Evolutionary conservation across 305 asterid species (phyloP).

Genomic region (Plantago coronopus): DNA sequence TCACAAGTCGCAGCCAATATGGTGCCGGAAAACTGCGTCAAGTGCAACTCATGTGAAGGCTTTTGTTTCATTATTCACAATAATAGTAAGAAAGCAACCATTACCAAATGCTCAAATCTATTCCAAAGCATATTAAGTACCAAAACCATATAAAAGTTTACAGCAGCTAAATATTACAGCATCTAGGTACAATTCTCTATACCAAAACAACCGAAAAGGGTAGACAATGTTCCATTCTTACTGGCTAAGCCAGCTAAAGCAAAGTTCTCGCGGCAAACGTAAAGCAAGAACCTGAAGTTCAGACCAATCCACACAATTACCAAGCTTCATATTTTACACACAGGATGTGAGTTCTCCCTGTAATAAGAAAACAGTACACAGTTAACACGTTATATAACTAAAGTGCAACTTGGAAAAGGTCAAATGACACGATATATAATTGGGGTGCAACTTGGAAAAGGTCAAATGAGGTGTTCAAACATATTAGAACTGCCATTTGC

Average conservation of each 20-base stretch:
- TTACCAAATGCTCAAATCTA: conserved; percentile 10
- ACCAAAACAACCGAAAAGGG: not conserved
- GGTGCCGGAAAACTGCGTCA: too few relatives aligned
- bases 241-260: not conserved
- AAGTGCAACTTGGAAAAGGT: too few relatives aligned
- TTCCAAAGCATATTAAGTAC: conserved; percentile 9
- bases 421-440: too few relatives aligned
- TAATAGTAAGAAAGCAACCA: not conserved
- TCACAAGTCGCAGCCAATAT: too few relatives aligned
- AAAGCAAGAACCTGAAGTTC: conserved; percentile 20
- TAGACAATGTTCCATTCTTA: conserved; percentile 1
- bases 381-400: too few relatives aligned
- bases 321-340: conserved; percentile 10
- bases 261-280: conserved; percentile 15
- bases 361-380: too few relatives aligned
- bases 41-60: too few relatives aligned
- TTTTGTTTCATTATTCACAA: not conserved
- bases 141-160: conserved; percentile 12
- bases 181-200: conserved; percentile 8
- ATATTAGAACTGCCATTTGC: too few relatives aligned
- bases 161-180: conserved; percentile 24
- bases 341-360: too few relatives aligned
- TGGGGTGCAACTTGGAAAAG: too few relatives aligned
- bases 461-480: too few relatives aligned
- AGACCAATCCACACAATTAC: conserved; percentile 22